phyloP scores from a whole-genome alignment of 345 rosid genomes.

The Eucalyptus shirleyi region DNA sequence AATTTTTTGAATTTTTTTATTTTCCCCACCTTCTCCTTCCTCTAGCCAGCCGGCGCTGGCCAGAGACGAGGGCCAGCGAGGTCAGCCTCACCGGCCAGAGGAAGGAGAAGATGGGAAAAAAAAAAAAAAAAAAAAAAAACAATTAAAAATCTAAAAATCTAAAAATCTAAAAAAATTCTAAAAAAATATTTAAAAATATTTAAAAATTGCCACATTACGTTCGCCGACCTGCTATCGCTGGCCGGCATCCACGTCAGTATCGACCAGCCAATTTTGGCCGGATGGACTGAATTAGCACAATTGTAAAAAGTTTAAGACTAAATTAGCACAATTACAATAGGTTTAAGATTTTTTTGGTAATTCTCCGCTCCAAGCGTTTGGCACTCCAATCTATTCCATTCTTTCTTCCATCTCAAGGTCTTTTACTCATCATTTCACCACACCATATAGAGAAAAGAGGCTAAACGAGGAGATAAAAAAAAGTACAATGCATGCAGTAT shows the following conservation, averaged over 20 bases:
- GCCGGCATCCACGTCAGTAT: accelerated
- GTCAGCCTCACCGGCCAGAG: accelerated
- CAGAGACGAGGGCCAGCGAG: accelerated
- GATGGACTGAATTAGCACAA: accelerated
- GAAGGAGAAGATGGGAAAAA: too few relatives aligned
- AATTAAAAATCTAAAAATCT: accelerated
- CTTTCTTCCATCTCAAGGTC: neutral
- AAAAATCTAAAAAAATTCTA: accelerated
- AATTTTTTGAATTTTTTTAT: too few relatives aligned
- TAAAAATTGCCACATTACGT: accelerated
- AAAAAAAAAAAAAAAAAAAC: too few relatives aligned
- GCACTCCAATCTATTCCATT: neutral
- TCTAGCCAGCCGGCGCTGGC: accelerated
- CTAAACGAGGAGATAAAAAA: neutral
- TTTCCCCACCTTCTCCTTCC: too few relatives aligned
- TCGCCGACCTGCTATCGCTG: accelerated
- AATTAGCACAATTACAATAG: accelerated
- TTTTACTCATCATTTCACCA: neutral
- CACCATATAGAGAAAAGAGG: neutral
- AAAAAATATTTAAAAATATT: too few relatives aligned
- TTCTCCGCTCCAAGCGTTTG: accelerated
- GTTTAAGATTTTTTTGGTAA: accelerated
- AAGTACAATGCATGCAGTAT: neutral
- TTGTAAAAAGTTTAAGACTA: too few relatives aligned
- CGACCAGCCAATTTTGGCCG: too few relatives aligned